Evolutionary conservation across 2,329 filamentous ascomycete genomes (phyloP).

Genomic region (Claviceps arundinis): DNA sequence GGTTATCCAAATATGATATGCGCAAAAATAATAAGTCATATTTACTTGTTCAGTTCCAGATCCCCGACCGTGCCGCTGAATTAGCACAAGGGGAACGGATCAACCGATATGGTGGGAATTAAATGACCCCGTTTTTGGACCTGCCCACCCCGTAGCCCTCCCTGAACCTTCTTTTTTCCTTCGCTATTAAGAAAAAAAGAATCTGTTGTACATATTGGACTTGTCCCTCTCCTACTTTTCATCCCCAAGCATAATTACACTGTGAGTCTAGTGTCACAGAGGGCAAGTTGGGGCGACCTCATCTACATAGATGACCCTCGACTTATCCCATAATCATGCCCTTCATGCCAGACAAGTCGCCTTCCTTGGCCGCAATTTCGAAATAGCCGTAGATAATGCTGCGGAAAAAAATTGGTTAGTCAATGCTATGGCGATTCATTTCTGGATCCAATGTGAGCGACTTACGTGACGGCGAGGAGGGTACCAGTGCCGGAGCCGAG

Average conservation of each 20-base stretch:
- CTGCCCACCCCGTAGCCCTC: not conserved
- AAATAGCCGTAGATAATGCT: slow-evolving; percentile 99
- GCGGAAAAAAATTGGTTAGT: slow-evolving; percentile 1
- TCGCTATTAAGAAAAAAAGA: not conserved
- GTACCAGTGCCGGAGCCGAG: slow-evolving; percentile 96
- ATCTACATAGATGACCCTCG: not conserved
- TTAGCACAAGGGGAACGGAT: not conserved
- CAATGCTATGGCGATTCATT: not conserved
- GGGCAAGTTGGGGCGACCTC: not conserved
- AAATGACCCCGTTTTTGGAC: slow-evolving; percentile 3
- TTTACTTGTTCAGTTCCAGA: not conserved
- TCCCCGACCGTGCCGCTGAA: not conserved
- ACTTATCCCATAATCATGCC: slow-evolving; percentile 57
- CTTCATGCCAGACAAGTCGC: slow-evolving; percentile 76
- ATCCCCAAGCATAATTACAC: not conserved
- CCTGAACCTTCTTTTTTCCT: not conserved
- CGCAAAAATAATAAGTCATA: not conserved
- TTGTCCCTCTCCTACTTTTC: not conserved
- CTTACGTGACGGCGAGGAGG: slow-evolving; percentile 94
- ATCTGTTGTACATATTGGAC: slow-evolving; percentile 6
- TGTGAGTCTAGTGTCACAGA: not conserved
- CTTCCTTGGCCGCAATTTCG: slow-evolving; percentile 97
- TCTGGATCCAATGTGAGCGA: slow-evolving; percentile 22
- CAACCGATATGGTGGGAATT: not conserved
- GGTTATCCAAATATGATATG: not conserved